These are phyloP conservation scores for Oidiodendron maius DNA, from an alignment of 495 filamentous ascomycete species.

Conservation along the genomic window DNA sequence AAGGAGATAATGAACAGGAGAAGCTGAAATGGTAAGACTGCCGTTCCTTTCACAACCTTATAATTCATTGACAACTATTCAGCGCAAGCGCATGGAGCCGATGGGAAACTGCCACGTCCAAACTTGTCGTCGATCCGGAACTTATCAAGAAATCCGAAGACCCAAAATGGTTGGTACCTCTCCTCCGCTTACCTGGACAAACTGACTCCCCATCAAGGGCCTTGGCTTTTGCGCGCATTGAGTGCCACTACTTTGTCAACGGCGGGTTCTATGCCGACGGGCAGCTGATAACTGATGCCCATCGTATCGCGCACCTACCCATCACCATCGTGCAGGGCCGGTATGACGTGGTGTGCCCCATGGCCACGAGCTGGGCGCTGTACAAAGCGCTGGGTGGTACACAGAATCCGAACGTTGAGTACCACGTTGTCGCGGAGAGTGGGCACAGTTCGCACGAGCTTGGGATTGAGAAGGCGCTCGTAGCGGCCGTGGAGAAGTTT, in stretches of 20 bases:
- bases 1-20: conserved; percentile 20
- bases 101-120: conserved; percentile 31
- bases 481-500: conserved; percentile 20
- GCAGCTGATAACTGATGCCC: conserved; percentile 31
- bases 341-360: conserved; percentile 38
- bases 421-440: conserved; percentile 30
- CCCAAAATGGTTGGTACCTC: conserved; percentile 23
- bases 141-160: conserved; percentile 25
- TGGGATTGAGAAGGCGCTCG: conserved; percentile 15
- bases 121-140: conserved; percentile 20
- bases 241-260: conserved; percentile 35
- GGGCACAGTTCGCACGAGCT: conserved; percentile 29
- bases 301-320: conserved; percentile 35
- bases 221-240: conserved; percentile 32
- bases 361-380: conserved; percentile 34
- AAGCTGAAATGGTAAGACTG: conserved; percentile 18
- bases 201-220: conserved; percentile 6
- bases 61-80: not conserved
- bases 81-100: conserved; percentile 29
- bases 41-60: not conserved
- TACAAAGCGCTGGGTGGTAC: conserved; percentile 29
- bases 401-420: conserved; percentile 24
- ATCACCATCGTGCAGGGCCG: conserved; percentile 39
- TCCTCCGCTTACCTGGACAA: not conserved
- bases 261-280: conserved; percentile 31